phyloP scores from a whole-genome alignment of 1,284 basidiomycete species.

The Cryptococcus sp. region DNA sequence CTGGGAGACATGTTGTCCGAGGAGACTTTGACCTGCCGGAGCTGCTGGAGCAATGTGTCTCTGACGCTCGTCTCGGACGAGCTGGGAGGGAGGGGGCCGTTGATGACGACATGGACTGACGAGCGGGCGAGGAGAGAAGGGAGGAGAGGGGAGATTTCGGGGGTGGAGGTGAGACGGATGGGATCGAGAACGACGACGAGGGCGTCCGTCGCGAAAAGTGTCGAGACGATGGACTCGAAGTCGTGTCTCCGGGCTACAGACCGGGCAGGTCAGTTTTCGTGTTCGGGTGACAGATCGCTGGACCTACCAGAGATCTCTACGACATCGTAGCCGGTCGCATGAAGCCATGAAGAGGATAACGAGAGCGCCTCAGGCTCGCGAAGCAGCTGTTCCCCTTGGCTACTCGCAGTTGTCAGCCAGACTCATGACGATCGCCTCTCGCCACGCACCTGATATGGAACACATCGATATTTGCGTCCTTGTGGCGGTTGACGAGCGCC shows the following conservation, averaged over 20 bases:
- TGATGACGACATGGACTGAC: conserved; percentile 33
- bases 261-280: not conserved
- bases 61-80: conserved; percentile 18
- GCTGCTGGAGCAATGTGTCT: conserved; percentile 19
- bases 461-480: conserved; percentile 12
- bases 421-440: not conserved
- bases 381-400: conserved; percentile 4
- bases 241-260: conserved; percentile 1
- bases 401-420: not conserved
- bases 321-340: conserved; percentile 26
- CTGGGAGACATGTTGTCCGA: not conserved
- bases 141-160: conserved; percentile 19
- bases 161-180: conserved; percentile 31
- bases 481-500: conserved; percentile 24
- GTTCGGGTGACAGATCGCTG: not conserved
- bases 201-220: conserved; percentile 32
- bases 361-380: conserved; percentile 18
- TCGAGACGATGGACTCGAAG: conserved; percentile 4
- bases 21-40: conserved; percentile 9
- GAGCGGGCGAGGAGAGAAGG: conserved; percentile 20
- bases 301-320: conserved; percentile 28
- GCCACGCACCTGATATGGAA: conserved; percentile 17
- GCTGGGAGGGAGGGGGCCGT: conserved; percentile 30
- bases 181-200: conserved; percentile 45
- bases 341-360: conserved; percentile 34